Base-by-base conservation (phyloP, 495 filamentous ascomycete species). In the Daldinia concentrica region DNA sequence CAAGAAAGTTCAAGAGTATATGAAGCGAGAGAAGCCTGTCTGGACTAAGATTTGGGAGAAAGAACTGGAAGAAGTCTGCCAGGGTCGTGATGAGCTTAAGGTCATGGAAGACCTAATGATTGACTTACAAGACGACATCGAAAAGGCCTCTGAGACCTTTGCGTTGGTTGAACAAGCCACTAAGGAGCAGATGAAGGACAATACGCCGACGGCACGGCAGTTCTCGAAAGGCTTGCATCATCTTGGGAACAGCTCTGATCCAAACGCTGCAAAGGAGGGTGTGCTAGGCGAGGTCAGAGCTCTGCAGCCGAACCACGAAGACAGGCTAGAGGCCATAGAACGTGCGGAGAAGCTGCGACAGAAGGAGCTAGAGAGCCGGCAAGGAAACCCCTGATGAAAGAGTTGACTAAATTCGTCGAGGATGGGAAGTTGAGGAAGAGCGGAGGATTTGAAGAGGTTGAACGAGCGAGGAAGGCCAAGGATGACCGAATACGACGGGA, bases 11-110 rank as follows among this genome's bases (percentile, higher is more conserved):
- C 90, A 95, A 71, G 94, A 97, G 41, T 97, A 91, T 83, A 86
- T 98, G 77, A 90, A 90, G 72, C 86, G 86, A 26, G 95, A 99
- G 86, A 97, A 96, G 80, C 95, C 95, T 0, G 82, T 97, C 51
- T 99, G 95, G 93, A 96, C 92, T 26, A 97, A 97, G 85, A 95
- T 98, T 66, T 98, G 96, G 95, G 94, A 98, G 86, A 92, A 93
- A 80, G 94, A 98, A 74, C 83, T 99, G 52, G 90, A 97, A 79
- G 86, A 93, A 54, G 95, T 99, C 14, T 98, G 94, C 81, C 93
- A 94, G 70, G 96, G 97, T 69, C 90, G 94, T 73, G 95, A 98
- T 75, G 89, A 97, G 74, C 86, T 98, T 59, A 95, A 92, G 17
- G 90, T 97, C 83, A 93, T 96, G 80, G 95, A 99, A 79, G 95